Evolutionary conservation across 768 basidiomycete genomes (phyloP), one percentile per base, ranked within the genome.

Genomic region (Podaxis sp.): DNA sequence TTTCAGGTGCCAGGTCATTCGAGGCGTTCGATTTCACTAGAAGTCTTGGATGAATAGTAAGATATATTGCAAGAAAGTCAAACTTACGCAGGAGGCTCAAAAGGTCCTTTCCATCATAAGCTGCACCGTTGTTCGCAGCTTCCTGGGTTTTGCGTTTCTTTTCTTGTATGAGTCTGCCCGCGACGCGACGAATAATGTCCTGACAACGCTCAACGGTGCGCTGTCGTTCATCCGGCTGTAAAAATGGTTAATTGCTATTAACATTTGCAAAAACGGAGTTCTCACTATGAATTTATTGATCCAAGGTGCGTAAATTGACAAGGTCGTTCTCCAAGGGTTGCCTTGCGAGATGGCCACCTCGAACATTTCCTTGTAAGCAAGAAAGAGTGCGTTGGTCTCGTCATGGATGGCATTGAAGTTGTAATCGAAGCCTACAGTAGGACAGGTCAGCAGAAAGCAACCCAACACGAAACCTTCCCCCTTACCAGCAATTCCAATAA

Each of bases 351-450:
- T 72, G 16, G 84, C 86, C 4, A 85, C 78, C 64, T 84, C 88
- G 61, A 94, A 94, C 87, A 95, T 91, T 58, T 93, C 90, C 67
- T 86, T 90, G 71, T 92, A 91, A 0, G 93, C 91, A 32, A 72
- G 70, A 64, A 93, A 89, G 6, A 93, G 78, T 65, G 89, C 87
- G 62, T 93, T 91, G 1, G 88, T 78, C 67, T 91, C 88, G 48
- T 91, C 81, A 50, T 89, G 80, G 37, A 96, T 88, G 1, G 94
- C 86, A 62, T 90, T 86, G 76, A 97, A 94, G 59, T 88, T 78
- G 67, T 95, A 95, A 63, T 87, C 90, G 68, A 95, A 96, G 1
- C 89, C 91, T 92, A 54, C n/a, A 32, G 5, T 50, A 10, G 53
- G 6, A 38, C 28, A 13, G 28, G 38, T 64, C 28, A 57, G 47